Conservation (phyloP, 176 grass and related monocot genomes). For the Ensete glaucum region DNA sequence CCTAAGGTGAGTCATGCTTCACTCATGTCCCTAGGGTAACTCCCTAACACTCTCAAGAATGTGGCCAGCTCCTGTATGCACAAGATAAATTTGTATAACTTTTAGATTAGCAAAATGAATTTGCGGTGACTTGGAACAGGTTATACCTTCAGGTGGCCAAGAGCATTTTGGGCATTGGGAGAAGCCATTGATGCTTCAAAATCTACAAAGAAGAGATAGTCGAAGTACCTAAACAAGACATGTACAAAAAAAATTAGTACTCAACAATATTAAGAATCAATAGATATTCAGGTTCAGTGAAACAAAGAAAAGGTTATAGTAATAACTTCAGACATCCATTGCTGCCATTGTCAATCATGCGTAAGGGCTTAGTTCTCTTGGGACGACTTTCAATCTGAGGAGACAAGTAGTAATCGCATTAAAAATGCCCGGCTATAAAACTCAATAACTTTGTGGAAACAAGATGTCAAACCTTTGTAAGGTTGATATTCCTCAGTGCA, state of each 20-base stretch:
- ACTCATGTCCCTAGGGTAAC: slow-evolving; percentile 18
- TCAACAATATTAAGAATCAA: neutral
- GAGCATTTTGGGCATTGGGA: slow-evolving; percentile 63
- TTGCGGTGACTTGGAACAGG: neutral
- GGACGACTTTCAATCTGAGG: slow-evolving; percentile 82
- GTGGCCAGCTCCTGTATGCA: slow-evolving; percentile 14
- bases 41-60: slow-evolving; percentile 18
- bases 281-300: neutral
- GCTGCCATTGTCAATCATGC: slow-evolving; percentile 49
- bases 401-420: slow-evolving; percentile 8
- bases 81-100: neutral
- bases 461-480: slow-evolving; percentile 51
- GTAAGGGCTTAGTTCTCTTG: slow-evolving; percentile 49
- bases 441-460: slow-evolving; percentile 16
- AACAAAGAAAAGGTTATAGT: slow-evolving; percentile 9
- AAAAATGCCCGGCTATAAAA: neutral
- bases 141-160: slow-evolving; percentile 62
- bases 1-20: neutral
- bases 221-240: slow-evolving; percentile 50
- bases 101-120: neutral
- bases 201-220: slow-evolving; percentile 91
- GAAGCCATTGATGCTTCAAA: slow-evolving; percentile 88
- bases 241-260: slow-evolving; percentile 14
- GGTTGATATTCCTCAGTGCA: slow-evolving; percentile 70
- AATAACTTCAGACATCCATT: slow-evolving; percentile 48